Percentiles rank a stretch among this genome's conserved stretches.
Conservation (phyloP, 352 stramenopile genomes). For the Pythium insidiosum region DNA sequence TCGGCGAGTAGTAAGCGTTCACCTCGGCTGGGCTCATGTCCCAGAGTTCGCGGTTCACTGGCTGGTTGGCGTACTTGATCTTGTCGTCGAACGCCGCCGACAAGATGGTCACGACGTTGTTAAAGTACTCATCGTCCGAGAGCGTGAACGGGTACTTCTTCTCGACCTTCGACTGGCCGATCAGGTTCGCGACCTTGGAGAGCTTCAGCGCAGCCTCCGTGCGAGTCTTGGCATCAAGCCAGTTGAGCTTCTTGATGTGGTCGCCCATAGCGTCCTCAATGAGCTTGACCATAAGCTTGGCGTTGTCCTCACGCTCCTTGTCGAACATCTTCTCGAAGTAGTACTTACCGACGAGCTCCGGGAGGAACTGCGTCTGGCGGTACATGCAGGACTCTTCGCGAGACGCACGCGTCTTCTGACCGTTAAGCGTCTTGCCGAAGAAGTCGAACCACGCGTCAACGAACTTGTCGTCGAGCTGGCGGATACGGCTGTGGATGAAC, state of each 20-base stretch:
- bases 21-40: slow-evolving; percentile 68
- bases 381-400: slow-evolving; percentile 59
- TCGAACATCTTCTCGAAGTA: slow-evolving; percentile 86
- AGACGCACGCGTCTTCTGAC: slow-evolving; percentile 46
- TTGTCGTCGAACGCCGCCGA: neutral
- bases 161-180: slow-evolving; percentile 40
- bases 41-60: slow-evolving; percentile 46
- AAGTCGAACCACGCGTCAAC: slow-evolving; percentile 85
- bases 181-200: slow-evolving; percentile 26
- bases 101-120: slow-evolving; percentile 1
- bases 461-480: slow-evolving; percentile 47
- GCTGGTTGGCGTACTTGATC: slow-evolving; percentile 32
- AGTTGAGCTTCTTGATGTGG: slow-evolving; percentile 83
- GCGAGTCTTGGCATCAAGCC: slow-evolving; percentile 85
- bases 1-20: slow-evolving; percentile 31
- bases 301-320: slow-evolving; percentile 55
- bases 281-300: slow-evolving; percentile 74
- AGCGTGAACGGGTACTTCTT: slow-evolving; percentile 23
- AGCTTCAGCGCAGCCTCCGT: slow-evolving; percentile 83
- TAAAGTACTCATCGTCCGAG: slow-evolving; percentile 34
- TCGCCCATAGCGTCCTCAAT: slow-evolving; percentile 79
- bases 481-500: slow-evolving; percentile 24
- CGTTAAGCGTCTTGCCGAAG: slow-evolving; percentile 63
- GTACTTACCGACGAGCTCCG: slow-evolving; percentile 60
- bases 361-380: slow-evolving; percentile 24